Evolutionary conservation across 2,329 filamentous ascomycete genomes (phyloP).

Genomic region (Stagonosporopsis tanaceti): DNA sequence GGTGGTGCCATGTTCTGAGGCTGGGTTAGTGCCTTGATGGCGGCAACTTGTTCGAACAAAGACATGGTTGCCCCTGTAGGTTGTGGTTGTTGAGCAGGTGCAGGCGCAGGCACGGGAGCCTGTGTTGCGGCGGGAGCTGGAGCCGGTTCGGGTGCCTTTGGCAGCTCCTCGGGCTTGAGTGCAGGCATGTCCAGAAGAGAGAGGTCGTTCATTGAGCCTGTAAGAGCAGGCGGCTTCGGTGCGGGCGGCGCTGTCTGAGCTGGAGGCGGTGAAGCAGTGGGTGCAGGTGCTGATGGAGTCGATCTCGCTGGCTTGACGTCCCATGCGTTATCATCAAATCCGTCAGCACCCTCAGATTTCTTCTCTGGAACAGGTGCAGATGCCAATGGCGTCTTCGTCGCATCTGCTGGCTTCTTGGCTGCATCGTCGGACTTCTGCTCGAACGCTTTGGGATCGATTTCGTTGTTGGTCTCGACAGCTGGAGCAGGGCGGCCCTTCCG

Average conservation of each 20-base stretch:
- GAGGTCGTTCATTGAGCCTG: constrained; percentile 74
- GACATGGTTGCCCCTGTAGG: constrained; percentile 56
- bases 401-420: constrained; percentile 55
- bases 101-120: constrained; percentile 47
- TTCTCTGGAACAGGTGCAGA: constrained; percentile 59
- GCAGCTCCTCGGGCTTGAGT: constrained; percentile 44
- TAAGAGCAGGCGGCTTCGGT: constrained; percentile 49
- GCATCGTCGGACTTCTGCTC: constrained; percentile 63
- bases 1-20: constrained; percentile 52
- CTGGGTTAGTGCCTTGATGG: constrained; percentile 49
- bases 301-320: constrained; percentile 85
- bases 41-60: constrained; percentile 48
- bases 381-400: constrained; percentile 59
- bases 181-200: constrained; percentile 66
- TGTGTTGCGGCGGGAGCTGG: constrained; percentile 56
- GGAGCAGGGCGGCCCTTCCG: constrained; percentile 89
- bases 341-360: constrained; percentile 55
- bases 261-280: constrained; percentile 51
- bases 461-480: constrained; percentile 82
- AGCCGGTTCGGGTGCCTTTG: constrained; percentile 52
- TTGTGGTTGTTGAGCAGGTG: constrained; percentile 45
- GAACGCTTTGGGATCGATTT: constrained; percentile 87
- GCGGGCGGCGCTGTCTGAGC: constrained; percentile 57
- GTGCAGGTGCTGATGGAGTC: constrained; percentile 50
- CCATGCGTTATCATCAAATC: constrained; percentile 98